Base-by-base conservation (phyloP, 2,329 filamentous ascomycete genomes). In the Cercospora zeina region DNA sequence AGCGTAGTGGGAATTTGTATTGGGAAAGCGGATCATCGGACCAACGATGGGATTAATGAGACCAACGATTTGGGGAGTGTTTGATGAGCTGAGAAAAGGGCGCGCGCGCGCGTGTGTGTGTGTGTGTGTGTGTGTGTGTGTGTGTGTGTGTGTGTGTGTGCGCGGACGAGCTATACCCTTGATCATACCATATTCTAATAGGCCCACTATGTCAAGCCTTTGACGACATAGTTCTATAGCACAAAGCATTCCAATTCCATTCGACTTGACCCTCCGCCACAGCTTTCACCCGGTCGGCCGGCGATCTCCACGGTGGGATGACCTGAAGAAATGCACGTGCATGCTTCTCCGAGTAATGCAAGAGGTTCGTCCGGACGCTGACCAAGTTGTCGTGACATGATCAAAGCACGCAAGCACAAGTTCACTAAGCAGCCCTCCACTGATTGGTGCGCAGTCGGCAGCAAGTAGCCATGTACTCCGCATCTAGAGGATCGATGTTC, bases 1-100 rank as follows among this genome's bases (percentile, higher is more conserved):
- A 45, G 65, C 64, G 51, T 71, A 68, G 65, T 63, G 59, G 56
- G 62, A 58, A 61, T 60, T 54, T 58, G 3, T 39, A 4, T 33
- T n/a, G 47, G 30, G 3, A 13, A 9, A 16, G 30, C 47, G 2
- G n/a, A 51, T 51, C 24, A 51, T 27, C 24, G 24, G 24, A 27
- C 6, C 24, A 6, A 3, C 24, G 6, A 51, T 51, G 24, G 45
- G 47, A 31, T 14, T 30, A 30, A 51, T 51, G 47, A 31, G 47
- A 51, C 24, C 13, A 51, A 51, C 30, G 47, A 51, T 33, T n/a
- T 51, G 13, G 2, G 24, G 47, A 31, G 47, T 24, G 24, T 27
- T 6, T 27, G 24, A 27, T 27, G 24, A 27, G 24, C 24, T 3
- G 24, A 27, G 24, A 6, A 27, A 6, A 27, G 24, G 6, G 24